Evolutionary conservation across 2,329 filamentous ascomycete genomes (phyloP).

Genomic region (Cladosporium colombiae): DNA sequence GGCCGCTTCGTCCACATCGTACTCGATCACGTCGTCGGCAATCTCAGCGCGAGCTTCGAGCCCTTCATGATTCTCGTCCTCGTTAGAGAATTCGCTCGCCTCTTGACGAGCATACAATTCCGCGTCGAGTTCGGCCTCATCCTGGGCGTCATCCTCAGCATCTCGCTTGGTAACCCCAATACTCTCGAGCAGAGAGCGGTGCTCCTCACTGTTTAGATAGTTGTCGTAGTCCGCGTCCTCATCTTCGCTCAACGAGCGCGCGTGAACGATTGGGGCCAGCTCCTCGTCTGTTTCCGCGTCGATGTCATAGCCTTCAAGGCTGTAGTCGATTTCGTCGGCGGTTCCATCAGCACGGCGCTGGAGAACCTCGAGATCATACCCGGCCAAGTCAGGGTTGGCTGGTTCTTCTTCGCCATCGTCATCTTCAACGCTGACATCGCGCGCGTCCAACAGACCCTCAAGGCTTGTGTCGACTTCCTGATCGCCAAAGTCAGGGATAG

Average conservation of each 20-base stretch:
- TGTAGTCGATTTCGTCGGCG: slow-evolving; percentile 3
- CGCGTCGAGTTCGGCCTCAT: slow-evolving; percentile 1
- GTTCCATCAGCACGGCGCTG: slow-evolving; percentile 5
- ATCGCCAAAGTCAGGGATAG: slow-evolving; percentile 4
- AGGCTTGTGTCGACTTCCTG: slow-evolving; percentile 3
- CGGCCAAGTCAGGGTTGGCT: background rate
- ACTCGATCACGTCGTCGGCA: background rate
- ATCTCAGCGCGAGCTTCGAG: background rate
- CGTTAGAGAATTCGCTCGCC: background rate
- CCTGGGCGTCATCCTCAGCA: background rate
- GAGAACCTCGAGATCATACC: background rate
- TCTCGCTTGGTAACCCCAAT: background rate
- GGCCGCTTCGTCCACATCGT: background rate
- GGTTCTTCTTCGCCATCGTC: background rate
- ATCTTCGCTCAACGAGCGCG: slow-evolving; percentile 3
- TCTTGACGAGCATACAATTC: background rate
- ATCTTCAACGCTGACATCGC: background rate
- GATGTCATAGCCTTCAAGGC: slow-evolving; percentile 11
- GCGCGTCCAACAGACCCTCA: background rate
- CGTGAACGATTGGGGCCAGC: background rate
- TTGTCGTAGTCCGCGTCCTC: background rate
- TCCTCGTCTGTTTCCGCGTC: slow-evolving; percentile 4
- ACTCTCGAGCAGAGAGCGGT: slow-evolving; percentile 6
- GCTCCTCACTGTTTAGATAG: background rate
- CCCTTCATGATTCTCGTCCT: slow-evolving; percentile 1